Evolutionary conservation across 768 basidiomycete species (phyloP).

Genomic region (Termitomyces sp.): DNA sequence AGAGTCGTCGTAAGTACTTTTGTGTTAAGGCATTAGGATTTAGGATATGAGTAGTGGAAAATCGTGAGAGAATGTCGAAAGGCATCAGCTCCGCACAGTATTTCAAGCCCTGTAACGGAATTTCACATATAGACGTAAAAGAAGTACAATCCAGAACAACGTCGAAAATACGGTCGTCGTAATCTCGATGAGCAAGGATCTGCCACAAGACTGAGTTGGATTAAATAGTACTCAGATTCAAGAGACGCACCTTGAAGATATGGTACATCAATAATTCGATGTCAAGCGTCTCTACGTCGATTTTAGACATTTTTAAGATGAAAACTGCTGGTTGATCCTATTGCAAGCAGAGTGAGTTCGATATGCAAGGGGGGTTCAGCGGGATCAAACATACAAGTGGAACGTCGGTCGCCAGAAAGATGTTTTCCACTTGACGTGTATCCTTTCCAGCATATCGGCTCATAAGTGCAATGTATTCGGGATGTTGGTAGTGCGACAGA

Average conservation of each 20-base stretch:
- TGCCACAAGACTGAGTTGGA: slow-evolving; percentile 18
- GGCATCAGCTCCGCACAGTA: slow-evolving; percentile 76
- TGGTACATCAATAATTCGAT: slow-evolving; percentile 76
- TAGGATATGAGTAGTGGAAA: slow-evolving; percentile 59
- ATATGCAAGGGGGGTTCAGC: background rate
- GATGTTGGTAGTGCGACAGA: slow-evolving; percentile 46
- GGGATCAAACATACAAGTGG: slow-evolving; percentile 34
- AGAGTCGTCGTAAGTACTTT: slow-evolving; percentile 72
- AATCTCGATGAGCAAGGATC: slow-evolving; percentile 48
- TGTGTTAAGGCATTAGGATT: slow-evolving; percentile 71
- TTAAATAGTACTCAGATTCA: background rate
- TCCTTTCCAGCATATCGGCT: slow-evolving; percentile 55
- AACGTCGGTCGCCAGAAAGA: slow-evolving; percentile 58
- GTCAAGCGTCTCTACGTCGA: slow-evolving; percentile 79
- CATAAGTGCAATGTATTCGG: slow-evolving; percentile 68
- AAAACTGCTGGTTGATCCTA: slow-evolving; percentile 54
- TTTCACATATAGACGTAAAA: slow-evolving; percentile 70
- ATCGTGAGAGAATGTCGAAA: slow-evolving; percentile 60
- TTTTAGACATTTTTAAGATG: slow-evolving; percentile 59
- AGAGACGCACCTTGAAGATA: slow-evolving; percentile 59
- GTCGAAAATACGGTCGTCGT: slow-evolving; percentile 54
- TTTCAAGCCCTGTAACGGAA: slow-evolving; percentile 80
- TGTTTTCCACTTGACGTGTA: slow-evolving; percentile 56
- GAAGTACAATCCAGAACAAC: slow-evolving; percentile 81
- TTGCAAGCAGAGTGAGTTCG: background rate